phyloP scores from a whole-genome alignment of 2,329 filamentous ascomycete genomes.

The Lizonia empirigonia region DNA sequence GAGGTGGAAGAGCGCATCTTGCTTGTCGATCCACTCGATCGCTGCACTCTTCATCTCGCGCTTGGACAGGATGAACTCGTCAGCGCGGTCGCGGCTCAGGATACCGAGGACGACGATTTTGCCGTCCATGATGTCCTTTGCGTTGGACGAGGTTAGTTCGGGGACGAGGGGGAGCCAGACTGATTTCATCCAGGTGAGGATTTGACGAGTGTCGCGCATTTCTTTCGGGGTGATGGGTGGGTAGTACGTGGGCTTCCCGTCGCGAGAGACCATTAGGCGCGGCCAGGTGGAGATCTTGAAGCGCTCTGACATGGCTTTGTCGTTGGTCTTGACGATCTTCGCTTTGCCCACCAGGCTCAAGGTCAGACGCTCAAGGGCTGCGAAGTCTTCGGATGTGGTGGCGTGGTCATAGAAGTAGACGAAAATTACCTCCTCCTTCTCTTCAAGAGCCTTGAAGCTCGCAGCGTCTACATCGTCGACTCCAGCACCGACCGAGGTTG shows the following conservation, averaged over 20 bases:
- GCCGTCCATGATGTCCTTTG: constrained; percentile 91
- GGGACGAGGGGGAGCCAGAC: constrained; percentile 97
- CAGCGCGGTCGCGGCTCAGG: constrained; percentile 76
- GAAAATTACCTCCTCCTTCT: constrained; percentile 95
- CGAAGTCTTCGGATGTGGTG: constrained; percentile 89
- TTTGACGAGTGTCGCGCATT: constrained; percentile 83
- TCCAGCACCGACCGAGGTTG: constrained; percentile 75
- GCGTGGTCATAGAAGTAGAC: constrained; percentile 98
- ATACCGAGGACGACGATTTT: constrained; percentile 95
- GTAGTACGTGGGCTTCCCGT: constrained; percentile 90
- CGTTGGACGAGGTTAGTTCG: constrained; percentile 88
- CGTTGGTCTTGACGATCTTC: constrained; percentile 89
- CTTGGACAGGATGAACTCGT: constrained; percentile 77
- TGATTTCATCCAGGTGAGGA: constrained; percentile 91
- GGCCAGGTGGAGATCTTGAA: constrained; percentile 99
- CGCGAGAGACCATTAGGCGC: constrained; percentile 84
- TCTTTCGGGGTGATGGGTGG: constrained; percentile 83
- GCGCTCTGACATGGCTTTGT: constrained; percentile 72
- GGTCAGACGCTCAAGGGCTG: constrained; percentile 82
- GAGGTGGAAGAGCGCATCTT: constrained; percentile 86
- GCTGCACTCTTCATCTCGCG: constrained; percentile 95
- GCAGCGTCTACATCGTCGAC: constrained; percentile 80
- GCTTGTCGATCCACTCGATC: constrained; percentile 97
- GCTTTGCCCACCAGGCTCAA: constrained; percentile 89
- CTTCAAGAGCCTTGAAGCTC: constrained; percentile 79